These are phyloP conservation scores for Saposhnikovia divaricata DNA, from an alignment of 129 eudicot genomes.

Conservation along the genomic window DNA sequence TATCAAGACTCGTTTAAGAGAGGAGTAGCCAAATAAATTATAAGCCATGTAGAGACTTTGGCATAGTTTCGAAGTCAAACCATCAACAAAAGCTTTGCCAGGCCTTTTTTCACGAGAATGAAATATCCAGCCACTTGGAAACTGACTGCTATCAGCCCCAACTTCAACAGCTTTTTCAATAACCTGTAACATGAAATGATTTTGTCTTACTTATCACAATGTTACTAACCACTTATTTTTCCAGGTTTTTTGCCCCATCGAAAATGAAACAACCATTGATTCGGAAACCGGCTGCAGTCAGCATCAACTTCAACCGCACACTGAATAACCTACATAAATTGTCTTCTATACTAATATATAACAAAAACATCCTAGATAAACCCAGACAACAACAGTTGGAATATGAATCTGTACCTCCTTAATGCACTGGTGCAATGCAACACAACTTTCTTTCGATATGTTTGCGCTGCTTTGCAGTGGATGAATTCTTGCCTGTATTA, in stretches of 20 bases:
- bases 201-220: constrained; percentile 25
- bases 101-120: constrained; percentile 96
- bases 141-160: constrained; percentile 95
- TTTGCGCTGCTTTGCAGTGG: constrained; percentile 66
- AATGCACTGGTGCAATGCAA: constrained; percentile 54
- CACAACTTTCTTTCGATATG: constrained; percentile 66
- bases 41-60: not conserved
- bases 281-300: constrained; percentile 61
- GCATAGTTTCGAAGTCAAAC: constrained; percentile 52
- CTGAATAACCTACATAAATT: constrained; percentile 59
- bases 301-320: constrained; percentile 88
- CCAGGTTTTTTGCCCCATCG: constrained; percentile 98
- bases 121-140: constrained; percentile 89
- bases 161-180: constrained; percentile 73
- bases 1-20: not conserved
- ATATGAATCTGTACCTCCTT: constrained; percentile 55
- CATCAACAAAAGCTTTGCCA: constrained; percentile 90
- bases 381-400: not conserved
- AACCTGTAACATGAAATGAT: constrained; percentile 61
- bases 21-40: constrained; percentile 9
- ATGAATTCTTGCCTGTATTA: constrained; percentile 87
- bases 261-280: constrained; percentile 85
- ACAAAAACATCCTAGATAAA: constrained; percentile 12
- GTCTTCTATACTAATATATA: constrained; percentile 32
- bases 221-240: constrained; percentile 70